A percentile compares a stretch with the other conserved stretches of the same genome.
These are phyloP conservation scores for Vinca minor DNA, from an alignment of 257 asterid species.

Conservation along the genomic window DNA sequence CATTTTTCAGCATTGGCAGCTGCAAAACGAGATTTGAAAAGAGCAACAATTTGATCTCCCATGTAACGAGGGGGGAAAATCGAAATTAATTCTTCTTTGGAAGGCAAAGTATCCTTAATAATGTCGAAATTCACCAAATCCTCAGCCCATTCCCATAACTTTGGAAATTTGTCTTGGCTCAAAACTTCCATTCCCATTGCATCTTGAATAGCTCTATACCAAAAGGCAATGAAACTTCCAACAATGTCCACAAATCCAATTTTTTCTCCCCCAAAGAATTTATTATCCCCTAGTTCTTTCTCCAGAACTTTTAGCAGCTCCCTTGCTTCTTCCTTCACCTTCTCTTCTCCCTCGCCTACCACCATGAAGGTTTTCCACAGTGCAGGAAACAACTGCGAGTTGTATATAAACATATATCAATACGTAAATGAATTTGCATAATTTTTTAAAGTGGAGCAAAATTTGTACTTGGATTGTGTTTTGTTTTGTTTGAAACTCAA, in stretches of 20 bases:
- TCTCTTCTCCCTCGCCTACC: slow-evolving; percentile 37
- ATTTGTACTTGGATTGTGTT: too few species aligned
- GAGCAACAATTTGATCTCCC: slow-evolving; percentile 1
- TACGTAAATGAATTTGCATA: too few species aligned
- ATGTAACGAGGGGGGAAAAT: slow-evolving; percentile 13
- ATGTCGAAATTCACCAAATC: slow-evolving; percentile 16
- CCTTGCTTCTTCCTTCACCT: slow-evolving; percentile 35
- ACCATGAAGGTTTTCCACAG: slow-evolving; percentile 24
- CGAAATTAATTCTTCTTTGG: slow-evolving; percentile 17
- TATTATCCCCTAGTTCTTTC: slow-evolving; percentile 31
- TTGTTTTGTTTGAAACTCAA: too few species aligned
- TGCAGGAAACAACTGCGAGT: slow-evolving; percentile 18
- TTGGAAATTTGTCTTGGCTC: slow-evolving; percentile 33
- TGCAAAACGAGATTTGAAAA: slow-evolving; percentile 10
- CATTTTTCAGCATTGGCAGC: not conserved
- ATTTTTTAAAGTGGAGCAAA: too few species aligned
- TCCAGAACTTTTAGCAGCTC: slow-evolving; percentile 30
- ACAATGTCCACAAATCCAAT: slow-evolving; percentile 37
- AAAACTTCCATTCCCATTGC: slow-evolving; percentile 22
- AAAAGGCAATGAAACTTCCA: slow-evolving; percentile 25
- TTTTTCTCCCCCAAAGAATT: slow-evolving; percentile 45
- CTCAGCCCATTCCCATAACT: slow-evolving; percentile 26
- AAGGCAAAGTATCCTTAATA: slow-evolving; percentile 39
- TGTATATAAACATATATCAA: too few species aligned
- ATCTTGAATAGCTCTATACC: slow-evolving; percentile 26